Conservation (phyloP, 2,329 filamentous ascomycete species). For the Talaromyces amestolkiae region DNA sequence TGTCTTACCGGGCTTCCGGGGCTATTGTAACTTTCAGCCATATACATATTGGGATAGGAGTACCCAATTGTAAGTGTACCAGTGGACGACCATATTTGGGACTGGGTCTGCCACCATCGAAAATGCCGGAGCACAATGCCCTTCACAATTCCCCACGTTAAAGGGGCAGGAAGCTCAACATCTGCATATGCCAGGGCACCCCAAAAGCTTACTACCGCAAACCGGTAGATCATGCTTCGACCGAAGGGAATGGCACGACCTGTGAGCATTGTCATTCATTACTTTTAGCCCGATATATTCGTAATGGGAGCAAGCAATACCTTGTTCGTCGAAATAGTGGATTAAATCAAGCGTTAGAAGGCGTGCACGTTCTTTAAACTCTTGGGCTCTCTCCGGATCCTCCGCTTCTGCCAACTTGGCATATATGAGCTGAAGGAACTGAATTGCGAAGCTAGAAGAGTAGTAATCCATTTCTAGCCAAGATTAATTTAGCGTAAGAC, state of each 20-base stretch:
- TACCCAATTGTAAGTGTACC: conserved; percentile 14
- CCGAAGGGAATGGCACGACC: conserved; percentile 14
- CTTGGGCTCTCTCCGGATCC: not conserved
- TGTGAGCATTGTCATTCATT: not conserved
- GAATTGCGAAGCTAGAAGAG: conserved; percentile 12
- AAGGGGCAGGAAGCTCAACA: conserved; percentile 7
- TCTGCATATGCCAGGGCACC: conserved; percentile 19
- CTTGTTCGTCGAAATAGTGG: conserved; percentile 21
- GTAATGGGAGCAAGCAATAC: not conserved
- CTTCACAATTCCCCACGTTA: conserved; percentile 17
- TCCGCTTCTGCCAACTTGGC: not conserved
- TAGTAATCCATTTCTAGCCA: conserved; percentile 7
- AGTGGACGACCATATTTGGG: conserved; percentile 11
- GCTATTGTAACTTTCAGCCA: conserved; percentile 21
- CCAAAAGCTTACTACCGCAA: conserved; percentile 22
- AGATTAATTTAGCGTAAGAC: not conserved
- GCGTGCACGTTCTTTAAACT: conserved; percentile 19
- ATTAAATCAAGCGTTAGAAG: conserved; percentile 21
- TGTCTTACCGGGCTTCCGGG: not conserved
- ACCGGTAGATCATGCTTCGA: conserved; percentile 21
- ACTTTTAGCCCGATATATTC: not conserved
- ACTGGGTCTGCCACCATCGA: conserved; percentile 21
- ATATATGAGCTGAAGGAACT: not conserved
- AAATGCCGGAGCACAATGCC: conserved; percentile 20
- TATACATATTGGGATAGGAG: conserved; percentile 10